These are phyloP conservation scores for Hypoxylon trugodes DNA, from an alignment of 495 filamentous ascomycete species.

Conservation along the genomic window DNA sequence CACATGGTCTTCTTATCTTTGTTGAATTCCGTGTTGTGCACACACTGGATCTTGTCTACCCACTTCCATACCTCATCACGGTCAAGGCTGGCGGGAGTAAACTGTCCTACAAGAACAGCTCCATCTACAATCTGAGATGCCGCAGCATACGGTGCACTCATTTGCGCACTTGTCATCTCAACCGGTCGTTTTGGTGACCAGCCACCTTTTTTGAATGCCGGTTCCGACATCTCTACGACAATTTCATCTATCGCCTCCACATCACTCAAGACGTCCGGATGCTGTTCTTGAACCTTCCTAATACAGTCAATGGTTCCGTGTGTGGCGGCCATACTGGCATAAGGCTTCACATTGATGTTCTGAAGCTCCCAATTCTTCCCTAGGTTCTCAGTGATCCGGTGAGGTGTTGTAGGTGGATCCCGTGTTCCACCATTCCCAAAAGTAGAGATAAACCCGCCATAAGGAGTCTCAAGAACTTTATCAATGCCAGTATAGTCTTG, in stretches of 20 bases:
- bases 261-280: constrained; percentile 13
- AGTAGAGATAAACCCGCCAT: constrained; percentile 54
- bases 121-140: constrained; percentile 53
- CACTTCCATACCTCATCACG: constrained; percentile 51
- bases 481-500: constrained; percentile 55
- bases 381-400: constrained; percentile 48
- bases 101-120: constrained; percentile 48
- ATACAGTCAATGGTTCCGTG: constrained; percentile 32
- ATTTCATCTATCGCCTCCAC: too few relatives aligned
- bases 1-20: constrained; percentile 19
- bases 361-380: constrained; percentile 52
- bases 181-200: constrained; percentile 51
- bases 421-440: constrained; percentile 49
- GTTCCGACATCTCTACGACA: constrained; percentile 35
- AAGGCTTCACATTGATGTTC: constrained; percentile 50
- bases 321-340: constrained; percentile 52
- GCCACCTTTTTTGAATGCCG: constrained; percentile 50
- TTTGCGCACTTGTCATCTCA: constrained; percentile 52
- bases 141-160: constrained; percentile 53
- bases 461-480: constrained; percentile 53
- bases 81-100: constrained; percentile 45
- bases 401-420: constrained; percentile 40
- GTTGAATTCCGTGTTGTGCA: constrained; percentile 40
- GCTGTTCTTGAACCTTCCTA: constrained; percentile 5
- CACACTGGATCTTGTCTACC: constrained; percentile 50